These are phyloP conservation scores for Pyrenochaeta sp. DNA, from an alignment of 2,329 filamentous ascomycete genomes.

Conservation along the genomic window DNA sequence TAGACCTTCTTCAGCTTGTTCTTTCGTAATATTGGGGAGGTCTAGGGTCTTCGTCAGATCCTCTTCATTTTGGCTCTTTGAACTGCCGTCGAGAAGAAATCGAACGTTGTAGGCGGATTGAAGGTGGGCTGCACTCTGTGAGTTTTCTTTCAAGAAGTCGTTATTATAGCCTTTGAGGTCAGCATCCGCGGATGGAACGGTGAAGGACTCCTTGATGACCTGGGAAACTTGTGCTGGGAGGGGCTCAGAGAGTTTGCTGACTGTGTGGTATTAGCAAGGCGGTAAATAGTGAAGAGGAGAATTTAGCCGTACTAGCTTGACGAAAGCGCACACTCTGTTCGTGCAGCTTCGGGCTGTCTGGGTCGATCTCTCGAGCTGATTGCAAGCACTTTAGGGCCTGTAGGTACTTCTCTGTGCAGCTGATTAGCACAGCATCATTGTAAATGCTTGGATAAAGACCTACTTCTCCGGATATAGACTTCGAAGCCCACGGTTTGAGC, in stretches of 20 bases:
- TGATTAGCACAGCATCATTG: constrained; percentile 3
- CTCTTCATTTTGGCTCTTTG: constrained; percentile 66
- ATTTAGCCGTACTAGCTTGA: constrained; percentile 57
- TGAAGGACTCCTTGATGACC: constrained; percentile 74
- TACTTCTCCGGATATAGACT: constrained; percentile 85
- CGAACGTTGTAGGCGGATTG: constrained; percentile 70
- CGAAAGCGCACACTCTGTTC: constrained; percentile 77
- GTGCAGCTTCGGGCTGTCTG: constrained; percentile 75
- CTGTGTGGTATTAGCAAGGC: constrained; percentile 24
- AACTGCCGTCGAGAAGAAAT: constrained; percentile 65
- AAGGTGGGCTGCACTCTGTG: constrained; percentile 68
- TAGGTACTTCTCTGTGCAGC: constrained; percentile 77
- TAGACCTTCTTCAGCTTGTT: constrained; percentile 66
- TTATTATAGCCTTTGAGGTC: constrained; percentile 72
- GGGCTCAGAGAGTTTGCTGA: constrained; percentile 51
- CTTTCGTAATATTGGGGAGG: constrained; percentile 59
- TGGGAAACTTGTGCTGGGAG: constrained; percentile 74
- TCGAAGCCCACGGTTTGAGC: constrained; percentile 89
- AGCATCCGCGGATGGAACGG: constrained; percentile 63
- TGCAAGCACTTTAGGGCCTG: constrained; percentile 87
- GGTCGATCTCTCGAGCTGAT: constrained; percentile 73
- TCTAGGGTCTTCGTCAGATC: constrained; percentile 69
- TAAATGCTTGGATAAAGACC: constrained; percentile 45
- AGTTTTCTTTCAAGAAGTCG: constrained; percentile 70
- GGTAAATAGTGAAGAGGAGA: constrained; percentile 49